Conservation (phyloP, 2,329 filamentous ascomycete genomes). For the Tolypocladium tropicale region DNA sequence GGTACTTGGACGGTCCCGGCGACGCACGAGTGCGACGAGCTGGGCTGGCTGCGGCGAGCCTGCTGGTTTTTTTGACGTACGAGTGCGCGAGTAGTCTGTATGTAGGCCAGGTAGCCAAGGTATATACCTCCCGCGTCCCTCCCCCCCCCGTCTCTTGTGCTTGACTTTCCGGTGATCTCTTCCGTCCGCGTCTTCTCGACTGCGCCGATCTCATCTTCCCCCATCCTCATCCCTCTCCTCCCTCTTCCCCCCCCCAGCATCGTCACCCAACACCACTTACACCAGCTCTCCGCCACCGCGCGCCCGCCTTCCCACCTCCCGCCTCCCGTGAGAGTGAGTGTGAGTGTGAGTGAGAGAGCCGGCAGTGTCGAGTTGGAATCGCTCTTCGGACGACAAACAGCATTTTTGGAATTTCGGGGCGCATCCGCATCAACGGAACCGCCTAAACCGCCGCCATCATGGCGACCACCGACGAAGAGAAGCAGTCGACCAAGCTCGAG, state of each 20-base stretch:
- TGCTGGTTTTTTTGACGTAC: too few species aligned
- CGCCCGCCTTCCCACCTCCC: not conserved
- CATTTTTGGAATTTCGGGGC: too few species aligned
- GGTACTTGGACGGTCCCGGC: not conserved
- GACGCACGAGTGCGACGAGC: too few species aligned
- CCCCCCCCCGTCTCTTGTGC: not conserved
- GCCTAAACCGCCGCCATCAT: conserved; percentile 4
- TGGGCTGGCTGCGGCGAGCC: too few species aligned
- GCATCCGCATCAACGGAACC: not conserved
- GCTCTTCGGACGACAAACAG: too few species aligned
- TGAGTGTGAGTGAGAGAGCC: not conserved
- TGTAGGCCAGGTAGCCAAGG: too few species aligned
- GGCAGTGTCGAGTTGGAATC: not conserved
- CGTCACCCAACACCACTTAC: not conserved
- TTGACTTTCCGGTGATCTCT: not conserved
- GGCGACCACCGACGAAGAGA: conserved; percentile 15
- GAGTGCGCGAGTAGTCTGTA: too few species aligned
- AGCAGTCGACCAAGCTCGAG: conserved; percentile 13
- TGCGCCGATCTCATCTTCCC: not conserved
- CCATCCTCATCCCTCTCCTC: not conserved
- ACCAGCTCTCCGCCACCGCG: not conserved
- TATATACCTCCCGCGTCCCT: not conserved
- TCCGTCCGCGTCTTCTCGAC: not conserved
- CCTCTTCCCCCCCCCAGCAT: not conserved
- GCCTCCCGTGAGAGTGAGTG: not conserved